phyloP scores from a whole-genome alignment of 192 early-diverging fungal genomes.

The Spizellomyces punctatus region DNA sequence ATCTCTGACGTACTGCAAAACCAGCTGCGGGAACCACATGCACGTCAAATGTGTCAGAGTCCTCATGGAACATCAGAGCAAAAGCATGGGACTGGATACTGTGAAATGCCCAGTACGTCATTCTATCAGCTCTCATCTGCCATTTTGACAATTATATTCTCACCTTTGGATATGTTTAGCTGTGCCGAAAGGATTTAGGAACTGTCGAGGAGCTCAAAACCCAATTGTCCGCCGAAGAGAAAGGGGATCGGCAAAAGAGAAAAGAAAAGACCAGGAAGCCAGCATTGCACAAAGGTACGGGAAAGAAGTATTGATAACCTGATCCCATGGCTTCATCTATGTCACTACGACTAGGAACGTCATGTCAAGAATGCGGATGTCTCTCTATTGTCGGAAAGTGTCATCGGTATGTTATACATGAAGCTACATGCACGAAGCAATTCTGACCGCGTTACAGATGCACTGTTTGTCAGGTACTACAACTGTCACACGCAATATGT shows the following conservation, averaged over 20 bases:
- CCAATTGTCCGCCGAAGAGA: constrained; percentile 13
- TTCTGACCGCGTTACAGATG: constrained; percentile 23
- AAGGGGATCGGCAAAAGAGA: constrained; percentile 13
- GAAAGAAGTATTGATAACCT: too few species aligned
- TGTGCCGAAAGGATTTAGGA: constrained; percentile 49
- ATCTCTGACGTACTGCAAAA: constrained; percentile 39
- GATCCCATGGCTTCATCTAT: too few species aligned
- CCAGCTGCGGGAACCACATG: constrained; percentile 53
- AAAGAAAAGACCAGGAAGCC: constrained; percentile 17
- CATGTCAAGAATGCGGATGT: constrained; percentile 33
- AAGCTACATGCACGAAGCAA: too few species aligned
- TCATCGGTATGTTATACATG: constrained; percentile 24
- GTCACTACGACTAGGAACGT: too few species aligned
- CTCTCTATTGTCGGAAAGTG: constrained; percentile 40
- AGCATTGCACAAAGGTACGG: constrained; percentile 27
- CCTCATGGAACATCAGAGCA: constrained; percentile 49
- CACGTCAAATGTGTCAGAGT: constrained; percentile 54
- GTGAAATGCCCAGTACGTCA: constrained; percentile 52
- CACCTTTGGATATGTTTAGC: constrained; percentile 16
- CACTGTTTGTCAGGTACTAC: constrained; percentile 21
- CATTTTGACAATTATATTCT: not conserved
- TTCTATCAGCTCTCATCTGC: not conserved
- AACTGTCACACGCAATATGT: not conserved
- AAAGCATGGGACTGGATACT: constrained; percentile 37
- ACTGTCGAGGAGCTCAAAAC: constrained; percentile 40